These are phyloP conservation scores for Claviceps sorghi DNA, from an alignment of 2,329 filamentous ascomycete species.

Conservation along the genomic window DNA sequence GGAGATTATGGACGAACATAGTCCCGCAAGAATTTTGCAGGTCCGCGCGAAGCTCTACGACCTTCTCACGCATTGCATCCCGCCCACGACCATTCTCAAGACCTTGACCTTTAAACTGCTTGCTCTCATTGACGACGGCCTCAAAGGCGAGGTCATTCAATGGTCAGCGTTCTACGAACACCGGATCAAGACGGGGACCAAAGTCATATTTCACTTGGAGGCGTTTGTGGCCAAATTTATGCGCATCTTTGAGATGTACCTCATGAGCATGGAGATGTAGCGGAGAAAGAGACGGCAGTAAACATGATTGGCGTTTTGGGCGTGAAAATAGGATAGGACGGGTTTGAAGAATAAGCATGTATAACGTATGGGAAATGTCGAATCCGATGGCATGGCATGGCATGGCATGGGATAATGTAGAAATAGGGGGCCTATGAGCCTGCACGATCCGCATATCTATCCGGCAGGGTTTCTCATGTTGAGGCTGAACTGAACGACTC, in stretches of 20 bases:
- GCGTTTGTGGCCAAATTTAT: conserved; percentile 99
- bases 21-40: conserved; percentile 74
- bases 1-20: conserved; percentile 85
- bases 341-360: background rate
- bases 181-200: conserved; percentile 76
- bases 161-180: conserved; percentile 98
- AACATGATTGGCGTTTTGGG: background rate
- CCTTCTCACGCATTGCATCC: conserved; percentile 91
- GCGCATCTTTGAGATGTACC: conserved; percentile 81
- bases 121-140: conserved; percentile 67
- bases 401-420: background rate
- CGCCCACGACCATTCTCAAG: conserved; percentile 84
- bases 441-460: background rate
- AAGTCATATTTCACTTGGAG: conserved; percentile 96
- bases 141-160: conserved; percentile 84
- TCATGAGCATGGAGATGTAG: conserved; percentile 70
- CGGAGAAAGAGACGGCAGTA: background rate
- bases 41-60: conserved; percentile 95
- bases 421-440: background rate
- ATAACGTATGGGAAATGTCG: background rate
- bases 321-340: background rate
- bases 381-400: background rate
- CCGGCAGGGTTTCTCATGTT: too few species aligned
- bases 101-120: conserved; percentile 90
- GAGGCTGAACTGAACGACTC: too few species aligned